phyloP scores from a whole-genome alignment of 148 eudicot genomes.

The Agrostemma githago region DNA sequence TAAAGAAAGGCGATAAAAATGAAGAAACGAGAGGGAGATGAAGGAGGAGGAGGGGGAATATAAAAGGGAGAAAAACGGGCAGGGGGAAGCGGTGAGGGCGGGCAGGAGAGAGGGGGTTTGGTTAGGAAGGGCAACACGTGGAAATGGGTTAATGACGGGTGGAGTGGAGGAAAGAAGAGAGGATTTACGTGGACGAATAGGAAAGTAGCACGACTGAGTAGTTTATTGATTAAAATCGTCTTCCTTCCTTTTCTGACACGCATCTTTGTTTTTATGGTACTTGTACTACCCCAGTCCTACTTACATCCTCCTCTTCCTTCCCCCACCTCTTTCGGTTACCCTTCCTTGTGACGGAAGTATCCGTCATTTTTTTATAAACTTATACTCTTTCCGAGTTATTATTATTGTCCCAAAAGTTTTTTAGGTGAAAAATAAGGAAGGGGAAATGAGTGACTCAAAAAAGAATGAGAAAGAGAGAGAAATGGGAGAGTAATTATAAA shows the following conservation, averaged over 20 bases:
- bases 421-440: too few relatives aligned
- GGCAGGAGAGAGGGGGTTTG: conserved; percentile 22
- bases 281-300: background rate
- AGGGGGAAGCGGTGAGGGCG: conserved; percentile 24
- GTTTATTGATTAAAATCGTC: conserved; percentile 3
- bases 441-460: too few relatives aligned
- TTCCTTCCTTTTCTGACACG: conserved; percentile 47
- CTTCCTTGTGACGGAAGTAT: too few relatives aligned
- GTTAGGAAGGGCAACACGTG: conserved; percentile 34
- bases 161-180: conserved; percentile 4
- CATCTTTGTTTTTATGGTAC: conserved; percentile 45
- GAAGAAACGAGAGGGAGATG: conserved; percentile 1
- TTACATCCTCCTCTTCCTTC: background rate
- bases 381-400: too few relatives aligned
- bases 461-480: too few relatives aligned
- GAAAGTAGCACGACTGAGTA: conserved; percentile 22
- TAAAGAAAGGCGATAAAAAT: background rate
- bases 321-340: background rate
- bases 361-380: too few relatives aligned
- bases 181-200: conserved; percentile 44
- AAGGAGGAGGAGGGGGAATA: background rate
- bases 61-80: conserved; percentile 17
- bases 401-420: too few relatives aligned
- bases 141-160: conserved; percentile 32
- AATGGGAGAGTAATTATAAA: too few relatives aligned